Conservation (phyloP, 371 early-diverging fungal species). For the Entomophthora muscae region DNA sequence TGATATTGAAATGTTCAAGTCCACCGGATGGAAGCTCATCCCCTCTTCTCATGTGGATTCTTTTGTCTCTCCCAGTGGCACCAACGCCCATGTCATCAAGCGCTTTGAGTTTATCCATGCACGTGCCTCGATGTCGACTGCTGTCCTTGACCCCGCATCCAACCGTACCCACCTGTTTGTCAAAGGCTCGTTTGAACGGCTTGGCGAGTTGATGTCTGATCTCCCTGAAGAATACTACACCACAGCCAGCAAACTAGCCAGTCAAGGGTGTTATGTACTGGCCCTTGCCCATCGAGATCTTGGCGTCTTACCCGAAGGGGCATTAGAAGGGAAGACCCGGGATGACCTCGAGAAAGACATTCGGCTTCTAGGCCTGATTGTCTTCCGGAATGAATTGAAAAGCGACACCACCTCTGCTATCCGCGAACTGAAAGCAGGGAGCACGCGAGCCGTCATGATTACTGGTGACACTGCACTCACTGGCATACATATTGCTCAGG, state of each 20-base stretch:
- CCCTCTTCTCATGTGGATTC: constrained; percentile 21
- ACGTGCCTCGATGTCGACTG: constrained; percentile 69
- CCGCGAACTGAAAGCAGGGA: constrained; percentile 52
- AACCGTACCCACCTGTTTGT: constrained; percentile 43
- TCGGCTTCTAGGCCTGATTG: constrained; percentile 48
- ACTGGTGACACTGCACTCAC: constrained; percentile 89
- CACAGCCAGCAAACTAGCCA: constrained; percentile 31
- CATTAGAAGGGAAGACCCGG: constrained; percentile 25
- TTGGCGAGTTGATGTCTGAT: constrained; percentile 38
- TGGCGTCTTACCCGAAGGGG: constrained; percentile 22
- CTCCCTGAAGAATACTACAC: constrained; percentile 43
- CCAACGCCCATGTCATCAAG: constrained; percentile 31
- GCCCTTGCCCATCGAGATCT: constrained; percentile 45
- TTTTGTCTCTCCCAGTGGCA: constrained; percentile 14
- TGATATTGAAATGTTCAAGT: constrained; percentile 81
- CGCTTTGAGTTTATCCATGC: constrained; percentile 78
- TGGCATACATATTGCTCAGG: constrained; percentile 69
- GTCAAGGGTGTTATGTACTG: constrained; percentile 68
- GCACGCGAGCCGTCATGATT: constrained; percentile 70
- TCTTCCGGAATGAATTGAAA: constrained; percentile 83
- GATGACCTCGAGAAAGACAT: constrained; percentile 47
- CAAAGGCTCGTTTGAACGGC: constrained; percentile 70
- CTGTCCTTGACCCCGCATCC: constrained; percentile 35
- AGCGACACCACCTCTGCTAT: constrained; percentile 54
- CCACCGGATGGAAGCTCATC: constrained; percentile 27